Evolutionary conservation across 306 rosid genomes (phyloP), one percentile per base, ranked within the genome.

Genomic region (Dalbergia cochinchinensis): DNA sequence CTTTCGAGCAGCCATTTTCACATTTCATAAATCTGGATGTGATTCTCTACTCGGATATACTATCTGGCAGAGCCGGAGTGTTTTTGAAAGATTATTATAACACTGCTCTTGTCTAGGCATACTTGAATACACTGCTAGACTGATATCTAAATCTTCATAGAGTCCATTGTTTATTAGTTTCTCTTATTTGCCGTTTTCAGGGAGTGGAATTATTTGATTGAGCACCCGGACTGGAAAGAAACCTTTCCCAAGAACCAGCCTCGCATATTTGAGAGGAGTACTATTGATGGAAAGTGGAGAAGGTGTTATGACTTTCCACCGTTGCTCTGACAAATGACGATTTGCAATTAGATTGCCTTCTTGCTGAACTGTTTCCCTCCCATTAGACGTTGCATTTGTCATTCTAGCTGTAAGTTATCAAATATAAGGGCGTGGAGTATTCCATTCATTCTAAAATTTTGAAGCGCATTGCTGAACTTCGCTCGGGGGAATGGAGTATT

Each of bases 211-310:
- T 92, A 90, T 87, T 64, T 94, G 87, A 89, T 91, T 41, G 78
- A 86, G 85, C 89, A 94, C 78, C 92, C 94, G 54, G 79, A 88
- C 71, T 92, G 99, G 97, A 90, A 67, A 13, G 88, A 87, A 69
- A 87, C 91, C 62, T 94, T 91, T 78, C 97, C 91, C 0, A 26
- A 1, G 86, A 86, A 70, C 74, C 92, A 87, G 81, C 86, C 95
- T 55, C 91, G 92, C 20, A 20, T 54, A 60, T 92, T 91, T 22
- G 78, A 83, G 79, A 94, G 97, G 86, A 72, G 69, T 31, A 59
- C 69, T 31, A 59, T 66, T 10, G 86, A 85, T 68, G 95, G 92
- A 76, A 78, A 50, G n/a, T 94, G 97, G 99, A 89, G 47, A 87
- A 90, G 87, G 45, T 81, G 83, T 85, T 73, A 83, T 76, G 53